A percentile compares a stretch with the other conserved stretches of the same genome.
Conservation (phyloP, 78 protist genomes). For the Isochrysis galbana region DNA sequence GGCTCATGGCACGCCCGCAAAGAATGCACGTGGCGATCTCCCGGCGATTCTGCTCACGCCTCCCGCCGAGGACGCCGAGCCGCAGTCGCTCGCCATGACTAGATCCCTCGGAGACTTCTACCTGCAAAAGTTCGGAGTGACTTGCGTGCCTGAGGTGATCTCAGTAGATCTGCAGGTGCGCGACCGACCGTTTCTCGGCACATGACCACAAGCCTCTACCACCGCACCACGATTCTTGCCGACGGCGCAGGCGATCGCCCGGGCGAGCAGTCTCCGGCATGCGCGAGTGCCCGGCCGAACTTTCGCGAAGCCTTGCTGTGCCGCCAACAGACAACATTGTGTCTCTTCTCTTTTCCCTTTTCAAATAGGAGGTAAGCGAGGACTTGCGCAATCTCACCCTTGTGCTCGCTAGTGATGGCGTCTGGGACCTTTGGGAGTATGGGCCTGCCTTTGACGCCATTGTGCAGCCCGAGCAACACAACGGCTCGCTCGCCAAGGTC, state of each 20-base stretch:
- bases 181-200: neutral
- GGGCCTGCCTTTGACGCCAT: neutral
- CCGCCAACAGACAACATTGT: too few species aligned
- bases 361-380: neutral
- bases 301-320: too few species aligned
- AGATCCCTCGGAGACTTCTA: neutral
- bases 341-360: too few species aligned
- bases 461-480: too few species aligned
- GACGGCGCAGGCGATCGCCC: too few species aligned
- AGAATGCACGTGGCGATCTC: slow-evolving; percentile 7
- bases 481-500: too few species aligned
- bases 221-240: too few species aligned
- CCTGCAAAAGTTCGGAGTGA: neutral
- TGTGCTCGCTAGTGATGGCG: neutral
- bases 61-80: neutral
- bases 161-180: neutral
- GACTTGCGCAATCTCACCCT: neutral
- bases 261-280: too few species aligned
- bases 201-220: too few species aligned
- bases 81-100: slow-evolving; percentile 12
- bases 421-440: slow-evolving; percentile 11
- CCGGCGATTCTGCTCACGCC: neutral
- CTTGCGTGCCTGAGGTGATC: slow-evolving; percentile 19
- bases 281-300: too few species aligned
- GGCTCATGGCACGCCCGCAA: neutral